Conservation (phyloP, 75 land plant genomes). For the Picea glauca region DNA sequence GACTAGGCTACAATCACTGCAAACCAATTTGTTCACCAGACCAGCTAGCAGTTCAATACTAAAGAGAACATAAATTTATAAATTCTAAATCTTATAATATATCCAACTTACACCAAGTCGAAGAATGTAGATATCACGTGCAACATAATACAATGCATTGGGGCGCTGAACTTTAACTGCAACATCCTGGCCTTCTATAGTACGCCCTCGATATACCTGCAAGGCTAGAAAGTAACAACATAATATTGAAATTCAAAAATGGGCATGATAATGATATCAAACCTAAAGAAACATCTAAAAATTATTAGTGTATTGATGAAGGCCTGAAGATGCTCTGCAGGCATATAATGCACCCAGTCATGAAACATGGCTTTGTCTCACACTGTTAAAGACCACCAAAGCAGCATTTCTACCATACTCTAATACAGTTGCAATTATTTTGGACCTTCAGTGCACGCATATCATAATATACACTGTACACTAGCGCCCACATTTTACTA, state of each 20-base stretch:
- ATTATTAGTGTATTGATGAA: neutral
- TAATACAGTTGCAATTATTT: neutral
- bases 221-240: conserved; percentile 2
- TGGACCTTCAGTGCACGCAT: neutral
- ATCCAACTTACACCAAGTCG: conserved; percentile 74
- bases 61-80: conserved; percentile 1
- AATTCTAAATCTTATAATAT: conserved; percentile 5
- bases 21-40: neutral
- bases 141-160: conserved; percentile 63
- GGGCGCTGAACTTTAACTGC: conserved; percentile 99
- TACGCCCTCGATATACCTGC: conserved; percentile 85
- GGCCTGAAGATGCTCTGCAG: neutral
- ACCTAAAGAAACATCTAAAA: neutral
- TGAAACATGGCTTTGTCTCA: neutral
- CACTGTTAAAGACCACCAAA: neutral
- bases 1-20: neutral
- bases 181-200: conserved; percentile 74
- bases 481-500: no score
- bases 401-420: neutral
- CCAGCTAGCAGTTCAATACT: neutral
- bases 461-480: neutral
- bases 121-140: conserved; percentile 88
- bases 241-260: neutral
- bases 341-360: neutral
- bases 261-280: neutral